Conservation (phyloP, 2,329 filamentous ascomycete species). For the Ophiocordyceps robertsii region DNA sequence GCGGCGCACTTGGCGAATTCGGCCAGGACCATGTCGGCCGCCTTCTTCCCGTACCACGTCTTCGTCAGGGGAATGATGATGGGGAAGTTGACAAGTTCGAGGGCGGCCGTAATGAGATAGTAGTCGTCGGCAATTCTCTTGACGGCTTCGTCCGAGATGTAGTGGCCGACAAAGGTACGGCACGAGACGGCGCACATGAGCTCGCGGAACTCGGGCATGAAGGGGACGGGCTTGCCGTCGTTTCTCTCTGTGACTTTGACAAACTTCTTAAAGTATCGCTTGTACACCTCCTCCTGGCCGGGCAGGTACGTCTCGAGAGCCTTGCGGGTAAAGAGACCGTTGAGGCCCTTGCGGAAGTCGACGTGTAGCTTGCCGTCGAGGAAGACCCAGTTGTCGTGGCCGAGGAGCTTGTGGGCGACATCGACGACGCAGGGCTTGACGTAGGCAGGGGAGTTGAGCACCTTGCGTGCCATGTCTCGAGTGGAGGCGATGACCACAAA, state of each 20-base stretch:
- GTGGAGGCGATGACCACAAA: constrained; percentile 96
- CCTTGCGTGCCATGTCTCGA: constrained; percentile 89
- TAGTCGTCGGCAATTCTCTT: constrained; percentile 96
- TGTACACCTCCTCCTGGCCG: constrained; percentile 84
- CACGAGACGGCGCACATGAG: constrained; percentile 90
- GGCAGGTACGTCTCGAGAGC: constrained; percentile 82
- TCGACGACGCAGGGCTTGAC: constrained; percentile 97
- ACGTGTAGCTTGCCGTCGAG: constrained; percentile 89
- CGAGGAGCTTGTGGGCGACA: constrained; percentile 82
- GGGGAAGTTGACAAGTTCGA: constrained; percentile 97
- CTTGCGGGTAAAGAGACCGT: constrained; percentile 83
- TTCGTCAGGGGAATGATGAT: constrained; percentile 92
- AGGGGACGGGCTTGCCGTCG: constrained; percentile 62
- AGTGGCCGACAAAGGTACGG: constrained; percentile 94
- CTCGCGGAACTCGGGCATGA: constrained; percentile 88
- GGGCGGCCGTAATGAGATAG: constrained; percentile 86
- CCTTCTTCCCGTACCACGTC: constrained; percentile 95
- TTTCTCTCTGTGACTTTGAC: constrained; percentile 60
- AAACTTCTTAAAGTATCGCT: constrained; percentile 72
- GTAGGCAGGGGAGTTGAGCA: constrained; percentile 85
- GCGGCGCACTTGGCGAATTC: constrained; percentile 87
- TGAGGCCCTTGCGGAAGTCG: constrained; percentile 94
- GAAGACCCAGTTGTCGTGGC: constrained; percentile 92
- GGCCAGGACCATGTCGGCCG: constrained; percentile 76
- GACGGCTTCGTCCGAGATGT: constrained; percentile 79